A percentile compares a stretch with the other conserved stretches of the same genome.
These are phyloP conservation scores for Nemania sp. DNA, from an alignment of 2,329 filamentous ascomycete genomes.

Conservation along the genomic window DNA sequence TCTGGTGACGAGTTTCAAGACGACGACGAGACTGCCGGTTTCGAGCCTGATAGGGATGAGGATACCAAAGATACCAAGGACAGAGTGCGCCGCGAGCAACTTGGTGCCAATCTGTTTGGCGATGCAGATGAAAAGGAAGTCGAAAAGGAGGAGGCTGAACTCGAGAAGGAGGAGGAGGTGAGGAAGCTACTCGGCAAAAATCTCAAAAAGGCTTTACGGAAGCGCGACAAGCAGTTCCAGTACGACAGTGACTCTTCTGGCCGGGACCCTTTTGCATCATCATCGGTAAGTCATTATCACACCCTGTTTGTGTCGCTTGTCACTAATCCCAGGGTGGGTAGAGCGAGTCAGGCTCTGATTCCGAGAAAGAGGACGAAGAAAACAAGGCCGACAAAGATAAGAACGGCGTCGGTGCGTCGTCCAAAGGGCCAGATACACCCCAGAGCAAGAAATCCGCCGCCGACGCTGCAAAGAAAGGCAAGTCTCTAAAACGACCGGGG, in stretches of 20 bases:
- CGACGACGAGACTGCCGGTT: constrained; percentile 78
- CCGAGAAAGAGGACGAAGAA: constrained; percentile 48
- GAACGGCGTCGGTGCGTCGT: constrained; percentile 60
- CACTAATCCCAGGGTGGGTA: constrained; percentile 33
- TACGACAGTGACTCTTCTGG: constrained; percentile 73
- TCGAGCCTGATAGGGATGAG: constrained; percentile 81
- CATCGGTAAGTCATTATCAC: constrained; percentile 46
- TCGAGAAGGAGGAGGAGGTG: constrained; percentile 69
- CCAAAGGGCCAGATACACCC: constrained; percentile 69
- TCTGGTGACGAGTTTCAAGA: constrained; percentile 80
- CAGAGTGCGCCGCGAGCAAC: constrained; percentile 76
- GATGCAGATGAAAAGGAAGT: constrained; percentile 71
- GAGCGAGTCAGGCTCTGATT: constrained; percentile 48
- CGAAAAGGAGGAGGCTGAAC: constrained; percentile 73
- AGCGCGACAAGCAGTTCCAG: constrained; percentile 83
- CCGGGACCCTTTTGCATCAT: constrained; percentile 58
- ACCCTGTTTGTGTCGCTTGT: neutral
- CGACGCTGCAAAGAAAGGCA: constrained; percentile 58
- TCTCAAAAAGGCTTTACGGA: constrained; percentile 79
- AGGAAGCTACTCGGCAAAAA: constrained; percentile 74
- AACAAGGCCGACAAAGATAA: constrained; percentile 48
- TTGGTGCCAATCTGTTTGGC: constrained; percentile 84
- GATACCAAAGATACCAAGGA: constrained; percentile 74
- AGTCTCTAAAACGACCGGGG: constrained; percentile 78
- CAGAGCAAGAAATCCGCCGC: constrained; percentile 52